phyloP scores from a whole-genome alignment of 768 basidiomycete species.

The Boletus patriciae region DNA sequence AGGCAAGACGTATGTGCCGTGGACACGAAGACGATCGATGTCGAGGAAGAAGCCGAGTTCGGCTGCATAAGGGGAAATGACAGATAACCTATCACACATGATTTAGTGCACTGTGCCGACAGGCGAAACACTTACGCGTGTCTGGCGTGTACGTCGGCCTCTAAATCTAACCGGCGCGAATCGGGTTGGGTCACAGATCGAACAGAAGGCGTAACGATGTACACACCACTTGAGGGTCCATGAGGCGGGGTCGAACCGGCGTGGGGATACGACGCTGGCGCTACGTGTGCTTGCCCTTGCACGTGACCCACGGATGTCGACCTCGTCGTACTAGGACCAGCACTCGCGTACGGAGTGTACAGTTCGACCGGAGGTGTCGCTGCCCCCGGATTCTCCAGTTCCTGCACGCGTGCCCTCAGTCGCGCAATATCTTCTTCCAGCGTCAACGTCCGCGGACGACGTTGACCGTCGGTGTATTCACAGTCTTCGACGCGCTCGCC shows the following conservation, averaged over 20 bases:
- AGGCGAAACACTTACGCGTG: conserved; percentile 11
- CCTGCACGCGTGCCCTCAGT: conserved; percentile 55
- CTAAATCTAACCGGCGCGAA: not conserved
- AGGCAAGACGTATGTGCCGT: conserved; percentile 44
- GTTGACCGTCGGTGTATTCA: conserved; percentile 67
- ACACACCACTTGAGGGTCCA: conserved; percentile 1
- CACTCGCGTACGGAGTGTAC: conserved; percentile 46
- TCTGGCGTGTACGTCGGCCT: not conserved
- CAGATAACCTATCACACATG: conserved; percentile 18
- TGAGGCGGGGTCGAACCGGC: not conserved
- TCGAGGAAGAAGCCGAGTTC: conserved; percentile 71
- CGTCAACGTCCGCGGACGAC: conserved; percentile 57
- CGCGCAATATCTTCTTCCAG: conserved; percentile 60
- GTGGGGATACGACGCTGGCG: not conserved
- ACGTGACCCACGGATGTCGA: not conserved
- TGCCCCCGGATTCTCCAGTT: conserved; percentile 55
- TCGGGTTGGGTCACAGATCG: not conserved
- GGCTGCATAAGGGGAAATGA: conserved; percentile 54
- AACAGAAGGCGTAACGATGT: not conserved
- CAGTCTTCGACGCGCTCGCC: conserved; percentile 66
- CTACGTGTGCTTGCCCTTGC: not conserved
- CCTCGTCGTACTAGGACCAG: not conserved
- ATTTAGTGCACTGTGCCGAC: not conserved
- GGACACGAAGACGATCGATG: conserved; percentile 43
- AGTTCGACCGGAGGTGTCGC: conserved; percentile 49